Base-by-base conservation (phyloP, 192 early-diverging fungal genomes). In the Coemansia sp. region DNA sequence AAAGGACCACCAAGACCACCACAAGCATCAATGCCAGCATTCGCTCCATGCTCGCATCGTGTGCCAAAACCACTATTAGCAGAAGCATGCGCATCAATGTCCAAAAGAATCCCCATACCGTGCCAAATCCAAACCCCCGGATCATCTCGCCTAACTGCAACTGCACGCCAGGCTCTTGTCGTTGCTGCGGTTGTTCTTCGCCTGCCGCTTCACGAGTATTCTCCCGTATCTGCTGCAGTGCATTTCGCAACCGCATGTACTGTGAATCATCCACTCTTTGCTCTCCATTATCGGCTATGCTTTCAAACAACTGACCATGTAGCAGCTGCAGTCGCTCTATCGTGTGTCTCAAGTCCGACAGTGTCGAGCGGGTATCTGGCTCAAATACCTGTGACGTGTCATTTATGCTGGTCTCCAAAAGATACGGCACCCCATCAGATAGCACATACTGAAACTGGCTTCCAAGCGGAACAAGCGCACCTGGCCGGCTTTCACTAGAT, bases 361-460 rank as follows among this genome's bases (percentile, higher is more conserved):
- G 23, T 4, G 23, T 4, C 23, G 23, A 26, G 4, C 4, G 23
- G 23, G 23, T 26, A 26, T 26, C 23, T 26, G 23, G 4, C 4
- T 26, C 23, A 3, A 26, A 26, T 26, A 4, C 23, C 4, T 26
- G 23, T 26, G 4, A 26, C 23, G 4, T 26, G 23, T 4, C 23
- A 26, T 26, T 26, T 26, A 26, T 26, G 23, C 23, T 26, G 1
- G 58, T 34, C 45, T 69, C 62, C 52, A 53, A 66, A 46, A 70
- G 32, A 43, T 70, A 66, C 11, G 68, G 74, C 51, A 53, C 31
- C 14, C 69, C 69, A 28, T 71, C 62, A 4, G 71, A 59, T n/a
- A 77, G 53, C 53, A 77, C 64, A 32, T 77, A 77, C 53, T 77
- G 74, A 26, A 77, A 77, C 34, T 38, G 46, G 39, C 40, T 62